A percentile compares a stretch with the other conserved stretches of the same genome.
Evolutionary conservation across 2,329 filamentous ascomycete genomes (phyloP).

Genomic region (Blastomyces gilchristii): DNA sequence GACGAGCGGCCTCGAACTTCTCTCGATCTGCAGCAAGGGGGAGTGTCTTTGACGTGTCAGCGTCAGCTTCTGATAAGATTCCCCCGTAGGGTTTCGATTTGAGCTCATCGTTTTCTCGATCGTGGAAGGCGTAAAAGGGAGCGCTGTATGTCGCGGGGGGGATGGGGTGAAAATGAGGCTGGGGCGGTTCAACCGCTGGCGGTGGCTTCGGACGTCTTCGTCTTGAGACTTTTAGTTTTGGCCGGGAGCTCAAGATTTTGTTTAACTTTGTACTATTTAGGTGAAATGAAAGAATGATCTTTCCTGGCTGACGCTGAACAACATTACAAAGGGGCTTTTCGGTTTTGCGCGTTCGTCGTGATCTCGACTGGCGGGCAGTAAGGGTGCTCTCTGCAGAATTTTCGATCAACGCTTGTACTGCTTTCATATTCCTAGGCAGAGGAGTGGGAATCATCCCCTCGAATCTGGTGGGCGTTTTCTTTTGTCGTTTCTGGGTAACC

Average conservation of each 20-base stretch:
- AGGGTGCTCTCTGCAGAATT: conserved; percentile 35
- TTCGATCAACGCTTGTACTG: conserved; percentile 38
- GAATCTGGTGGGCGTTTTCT: conserved; percentile 24
- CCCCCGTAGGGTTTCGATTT: conserved; percentile 94
- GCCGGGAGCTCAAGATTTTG: conserved; percentile 49
- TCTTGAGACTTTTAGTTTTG: conserved; percentile 46
- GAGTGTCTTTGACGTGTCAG: conserved; percentile 81
- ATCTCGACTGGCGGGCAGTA: conserved; percentile 41
- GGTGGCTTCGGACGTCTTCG: conserved; percentile 35
- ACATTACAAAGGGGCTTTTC: conserved; percentile 34
- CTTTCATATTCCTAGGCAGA: conserved; percentile 4
- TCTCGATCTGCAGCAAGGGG: conserved; percentile 70
- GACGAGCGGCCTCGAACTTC: conserved; percentile 79
- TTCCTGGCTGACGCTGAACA: conserved; percentile 33
- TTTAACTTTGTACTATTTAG: conserved; percentile 50
- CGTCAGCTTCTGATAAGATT: conserved; percentile 77
- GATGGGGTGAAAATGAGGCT: conserved; percentile 51
- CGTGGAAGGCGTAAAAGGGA: conserved; percentile 78
- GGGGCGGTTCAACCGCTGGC: conserved; percentile 33
- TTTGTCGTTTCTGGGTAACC: conserved; percentile 41
- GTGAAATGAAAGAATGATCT: conserved; percentile 50
- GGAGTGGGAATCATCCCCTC: conserved; percentile 16
- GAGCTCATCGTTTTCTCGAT: conserved; percentile 76
- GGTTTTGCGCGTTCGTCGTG: conserved; percentile 43
- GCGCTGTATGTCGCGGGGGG: conserved; percentile 57